phyloP scores from a whole-genome alignment of 2,329 filamentous ascomycete species.

The Microdochium bolleyi region DNA sequence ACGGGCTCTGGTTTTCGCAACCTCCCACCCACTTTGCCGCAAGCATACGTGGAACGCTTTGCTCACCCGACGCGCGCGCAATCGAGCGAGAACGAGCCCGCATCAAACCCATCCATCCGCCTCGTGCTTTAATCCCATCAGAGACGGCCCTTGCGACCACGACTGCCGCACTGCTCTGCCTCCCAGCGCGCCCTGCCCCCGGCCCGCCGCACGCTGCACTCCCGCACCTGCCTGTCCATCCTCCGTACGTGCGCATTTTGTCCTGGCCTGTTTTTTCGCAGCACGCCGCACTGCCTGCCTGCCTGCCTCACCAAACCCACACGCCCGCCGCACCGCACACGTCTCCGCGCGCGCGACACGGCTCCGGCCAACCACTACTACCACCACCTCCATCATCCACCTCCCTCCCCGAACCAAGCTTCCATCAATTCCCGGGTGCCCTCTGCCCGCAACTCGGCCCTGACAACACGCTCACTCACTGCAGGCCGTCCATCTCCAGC shows the following conservation, averaged over 20 bases:
- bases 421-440: neutral
- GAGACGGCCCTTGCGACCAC: neutral
- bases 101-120: conserved; percentile 1
- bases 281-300: neutral
- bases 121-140: neutral
- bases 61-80: neutral
- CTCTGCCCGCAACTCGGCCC: neutral
- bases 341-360: conserved; percentile 1
- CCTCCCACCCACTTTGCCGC: neutral
- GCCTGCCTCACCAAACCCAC: neutral
- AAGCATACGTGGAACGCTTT: neutral
- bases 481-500: neutral
- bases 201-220: neutral
- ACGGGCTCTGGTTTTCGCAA: neutral
- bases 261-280: neutral
- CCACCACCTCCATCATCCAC: neutral
- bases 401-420: neutral
- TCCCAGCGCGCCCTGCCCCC: neutral
- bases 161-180: neutral
- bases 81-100: neutral
- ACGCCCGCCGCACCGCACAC: neutral
- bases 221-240: neutral
- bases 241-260: neutral
- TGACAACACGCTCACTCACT: neutral
- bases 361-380: neutral